phyloP scores from a whole-genome alignment of 768 basidiomycete species.

The Suillus ampliporus region DNA sequence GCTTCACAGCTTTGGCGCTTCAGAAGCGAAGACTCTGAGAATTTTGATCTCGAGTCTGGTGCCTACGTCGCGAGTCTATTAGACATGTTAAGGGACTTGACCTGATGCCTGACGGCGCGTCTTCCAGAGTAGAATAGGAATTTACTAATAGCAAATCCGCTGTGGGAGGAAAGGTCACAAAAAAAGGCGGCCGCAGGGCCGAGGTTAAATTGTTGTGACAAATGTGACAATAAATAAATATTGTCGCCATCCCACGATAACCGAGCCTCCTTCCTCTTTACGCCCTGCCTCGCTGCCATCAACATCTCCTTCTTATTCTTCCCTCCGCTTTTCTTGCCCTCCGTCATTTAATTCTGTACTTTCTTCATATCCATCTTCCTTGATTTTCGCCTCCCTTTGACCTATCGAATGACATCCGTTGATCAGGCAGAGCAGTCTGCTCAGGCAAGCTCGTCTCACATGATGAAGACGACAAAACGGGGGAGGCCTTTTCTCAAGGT shows the following conservation, averaged over 20 bases:
- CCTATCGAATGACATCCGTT: constrained; percentile 42
- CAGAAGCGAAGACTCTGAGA: neutral
- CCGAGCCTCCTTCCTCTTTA: constrained; percentile 28
- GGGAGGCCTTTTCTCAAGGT: constrained; percentile 95
- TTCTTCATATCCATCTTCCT: constrained; percentile 20
- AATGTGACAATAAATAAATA: constrained; percentile 34
- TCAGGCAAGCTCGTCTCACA: constrained; percentile 78
- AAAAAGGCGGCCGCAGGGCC: constrained; percentile 22
- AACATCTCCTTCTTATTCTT: constrained; percentile 34
- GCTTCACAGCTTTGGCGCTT: neutral
- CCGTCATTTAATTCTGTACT: constrained; percentile 32
- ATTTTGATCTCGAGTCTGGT: neutral
- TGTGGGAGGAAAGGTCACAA: constrained; percentile 19
- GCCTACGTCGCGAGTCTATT: constrained; percentile 1
- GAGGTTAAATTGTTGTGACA: constrained; percentile 22
- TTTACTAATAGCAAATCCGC: too few species aligned
- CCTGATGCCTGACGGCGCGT: too few species aligned
- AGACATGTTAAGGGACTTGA: neutral
- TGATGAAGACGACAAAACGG: constrained; percentile 99
- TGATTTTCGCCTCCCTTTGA: constrained; percentile 24
- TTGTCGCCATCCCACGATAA: constrained; percentile 27
- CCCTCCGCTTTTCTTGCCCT: constrained; percentile 34
- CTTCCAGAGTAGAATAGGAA: too few species aligned
- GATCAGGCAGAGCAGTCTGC: constrained; percentile 46
- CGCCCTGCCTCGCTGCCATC: constrained; percentile 25